Evolutionary conservation across 768 basidiomycete species (phyloP), one percentile per base, ranked within the genome.

Genomic region (Sutorius australiensis): DNA sequence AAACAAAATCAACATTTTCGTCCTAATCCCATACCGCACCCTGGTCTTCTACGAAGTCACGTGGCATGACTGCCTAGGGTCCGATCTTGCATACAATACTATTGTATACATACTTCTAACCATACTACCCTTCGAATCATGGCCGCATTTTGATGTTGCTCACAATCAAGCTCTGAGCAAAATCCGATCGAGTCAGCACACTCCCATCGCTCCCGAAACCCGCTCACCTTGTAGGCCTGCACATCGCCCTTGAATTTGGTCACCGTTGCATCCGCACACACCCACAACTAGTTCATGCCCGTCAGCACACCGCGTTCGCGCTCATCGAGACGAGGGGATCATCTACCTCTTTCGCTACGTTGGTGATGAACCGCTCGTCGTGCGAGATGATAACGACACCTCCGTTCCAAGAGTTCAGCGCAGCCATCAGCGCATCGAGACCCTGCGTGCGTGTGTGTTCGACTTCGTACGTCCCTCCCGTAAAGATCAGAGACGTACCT

Each of bases 351-450:
- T 82, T 84, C 5, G 91, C 87, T 17, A 94, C 92, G 14, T 83
- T 86, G 14, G 92, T 95, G 62, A 95, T 95, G 68, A 95, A 98
- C 46, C 92, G 76, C 66, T 95, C 93, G 77, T 98, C 95, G 80
- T 97, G 95, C 56, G 90, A 93, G 61, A 94, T 92, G 59, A 93
- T 77, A 57, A 95, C 94, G 7, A 95, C 91, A 30, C 92, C 92
- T 9, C 93, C 93, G 60, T 92, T 92, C 89, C 88, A 95, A 11
- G 74, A 73, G 55, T 78, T 75, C 56, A 91, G 64, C 5, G 92
- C 97, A 5, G 78, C 69, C 87, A 98, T 97, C 48, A 98, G 75
- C 1, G 94, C 97, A 65, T 99, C 97, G 48, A 98, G 79, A 80
- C 95, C 95, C 84, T 91, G 42, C 11, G 14, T 50, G 17, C n/a